Base-by-base conservation (phyloP, 805 yeast genomes). In the Tetrapisispora fleetii region DNA sequence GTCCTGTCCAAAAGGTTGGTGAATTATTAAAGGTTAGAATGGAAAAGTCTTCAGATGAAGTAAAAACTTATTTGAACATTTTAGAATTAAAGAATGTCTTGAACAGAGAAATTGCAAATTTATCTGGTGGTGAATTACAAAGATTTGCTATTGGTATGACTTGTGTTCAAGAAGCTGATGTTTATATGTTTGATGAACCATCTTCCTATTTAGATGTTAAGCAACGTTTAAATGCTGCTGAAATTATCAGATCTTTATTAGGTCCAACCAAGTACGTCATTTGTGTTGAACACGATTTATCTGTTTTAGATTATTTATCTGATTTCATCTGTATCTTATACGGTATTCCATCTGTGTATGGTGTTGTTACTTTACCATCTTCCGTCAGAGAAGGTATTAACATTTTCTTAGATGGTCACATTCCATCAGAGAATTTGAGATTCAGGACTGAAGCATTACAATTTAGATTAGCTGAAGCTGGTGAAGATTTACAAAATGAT, bases 361-460 rank as follows among this genome's bases (percentile, higher is more conserved):
- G 99, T 76, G 98, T 93, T 54, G 99, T 93, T 45, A 88, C 97
- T 22, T 75, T 93, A 67, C 99, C 99, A 47, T 72, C 95, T 0
- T 86, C 96, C 5, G 99, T 93, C 32, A 85, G 99, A 71, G 99
- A 93, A 77, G 99, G 99, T 74, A 93, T 93, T 68, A 93, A 93
- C 69, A 93, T 93, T 67, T 93, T 93, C 80, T 76, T 93, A 65
- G 99, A 93, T 66, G 99, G 99, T 74, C 91, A 88, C 68, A 88
- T 93, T 58, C 97, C 95, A 47, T 79, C 97, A 27, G 99, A 93
- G 71, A 93, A 93, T 69, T 76, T 93, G 79, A 82, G 98, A 69
- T 93, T 93, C 75, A 87, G 99, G 78, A 79, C 89, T 30, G 99
- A 93, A 64, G 85, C 95, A 22, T 78, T 93, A 62, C 96, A 91